These are phyloP conservation scores for Russula emetica DNA, from an alignment of 768 basidiomycete genomes.

Conservation along the genomic window DNA sequence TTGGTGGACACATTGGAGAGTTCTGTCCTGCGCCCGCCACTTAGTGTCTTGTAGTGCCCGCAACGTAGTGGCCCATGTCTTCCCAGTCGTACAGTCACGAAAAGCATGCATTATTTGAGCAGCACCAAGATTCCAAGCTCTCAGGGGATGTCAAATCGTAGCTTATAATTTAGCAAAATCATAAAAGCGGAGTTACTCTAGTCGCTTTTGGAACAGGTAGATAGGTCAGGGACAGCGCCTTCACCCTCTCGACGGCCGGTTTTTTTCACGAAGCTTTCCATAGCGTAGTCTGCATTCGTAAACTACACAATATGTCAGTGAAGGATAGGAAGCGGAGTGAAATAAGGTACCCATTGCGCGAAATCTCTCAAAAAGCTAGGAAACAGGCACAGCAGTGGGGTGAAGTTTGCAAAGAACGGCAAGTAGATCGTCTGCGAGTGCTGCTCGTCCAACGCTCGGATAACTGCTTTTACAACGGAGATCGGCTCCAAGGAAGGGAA, in stretches of 20 bases:
- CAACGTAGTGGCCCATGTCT: neutral
- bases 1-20: neutral
- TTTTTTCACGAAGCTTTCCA: slow-evolving; percentile 63
- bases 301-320: slow-evolving; percentile 39
- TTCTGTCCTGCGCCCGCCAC: neutral
- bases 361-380: slow-evolving; percentile 76
- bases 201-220: slow-evolving; percentile 19
- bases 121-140: neutral
- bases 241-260: slow-evolving; percentile 27
- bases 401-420: slow-evolving; percentile 67
- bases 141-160: neutral
- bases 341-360: slow-evolving; percentile 58
- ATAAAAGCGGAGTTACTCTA: neutral
- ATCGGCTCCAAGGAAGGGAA: slow-evolving; percentile 71
- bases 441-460: slow-evolving; percentile 75
- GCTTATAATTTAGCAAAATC: neutral
- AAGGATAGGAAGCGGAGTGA: neutral
- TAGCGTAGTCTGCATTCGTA: slow-evolving; percentile 63
- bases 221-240: slow-evolving; percentile 7
- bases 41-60: neutral
- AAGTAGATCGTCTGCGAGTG: slow-evolving; percentile 66
- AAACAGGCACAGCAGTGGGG: slow-evolving; percentile 50
- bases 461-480: slow-evolving; percentile 73
- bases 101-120: neutral
- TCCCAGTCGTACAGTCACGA: neutral